A percentile compares a stretch with the other conserved stretches of the same genome.
Evolutionary conservation across 2,329 filamentous ascomycete species (phyloP).

Genomic region (Aspergillus tubingensis): DNA sequence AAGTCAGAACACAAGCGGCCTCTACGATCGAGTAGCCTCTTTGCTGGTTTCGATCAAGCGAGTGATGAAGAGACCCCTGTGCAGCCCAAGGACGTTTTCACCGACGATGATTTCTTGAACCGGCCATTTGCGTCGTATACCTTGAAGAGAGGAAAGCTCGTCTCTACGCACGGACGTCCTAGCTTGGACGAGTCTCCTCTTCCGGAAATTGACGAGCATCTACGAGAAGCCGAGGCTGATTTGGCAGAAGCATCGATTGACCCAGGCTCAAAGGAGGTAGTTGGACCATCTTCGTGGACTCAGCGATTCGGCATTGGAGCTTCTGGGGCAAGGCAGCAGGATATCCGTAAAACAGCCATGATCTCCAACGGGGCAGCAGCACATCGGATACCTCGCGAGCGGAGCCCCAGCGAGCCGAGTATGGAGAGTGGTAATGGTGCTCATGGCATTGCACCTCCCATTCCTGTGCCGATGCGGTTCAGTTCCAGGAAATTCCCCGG

Average conservation of each 20-base stretch:
- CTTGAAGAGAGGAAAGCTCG: conserved; percentile 45
- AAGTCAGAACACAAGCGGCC: conserved; percentile 66
- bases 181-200: conserved; percentile 37
- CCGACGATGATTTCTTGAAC: conserved; percentile 48
- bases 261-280: conserved; percentile 12
- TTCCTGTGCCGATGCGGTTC: conserved; percentile 84
- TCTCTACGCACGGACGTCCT: conserved; percentile 36
- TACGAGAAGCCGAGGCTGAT: conserved; percentile 32
- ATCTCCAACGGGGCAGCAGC: conserved; percentile 76
- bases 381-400: conserved; percentile 64
- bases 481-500: conserved; percentile 77
- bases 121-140: conserved; percentile 49
- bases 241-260: conserved; percentile 22
- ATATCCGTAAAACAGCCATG: conserved; percentile 76
- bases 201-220: conserved; percentile 42
- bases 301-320: conserved; percentile 43
- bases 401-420: conserved; percentile 50
- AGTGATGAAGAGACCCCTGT: conserved; percentile 53
- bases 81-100: conserved; percentile 38
- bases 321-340: conserved; percentile 51
- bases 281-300: conserved; percentile 15
- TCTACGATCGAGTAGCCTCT: conserved; percentile 78
- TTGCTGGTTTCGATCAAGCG: conserved; percentile 75
- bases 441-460: conserved; percentile 65
- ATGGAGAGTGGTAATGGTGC: conserved; percentile 42